These are phyloP conservation scores for Gossypium gossypioides DNA, from an alignment of 441 rosid genomes.

Conservation along the genomic window DNA sequence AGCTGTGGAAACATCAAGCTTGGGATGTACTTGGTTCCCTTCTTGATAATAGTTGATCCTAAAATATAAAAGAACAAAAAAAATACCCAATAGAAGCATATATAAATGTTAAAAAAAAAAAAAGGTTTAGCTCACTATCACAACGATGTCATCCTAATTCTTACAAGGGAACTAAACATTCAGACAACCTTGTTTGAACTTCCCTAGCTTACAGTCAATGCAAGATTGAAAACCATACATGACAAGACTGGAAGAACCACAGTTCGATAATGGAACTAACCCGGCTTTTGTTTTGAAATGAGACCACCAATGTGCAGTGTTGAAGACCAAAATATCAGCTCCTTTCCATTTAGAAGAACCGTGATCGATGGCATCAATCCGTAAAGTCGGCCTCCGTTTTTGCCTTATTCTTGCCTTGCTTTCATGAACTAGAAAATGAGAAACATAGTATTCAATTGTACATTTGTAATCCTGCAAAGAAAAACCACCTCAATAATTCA, in stretches of 20 bases:
- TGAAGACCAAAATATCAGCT: constrained; percentile 77
- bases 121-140: not conserved
- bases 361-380: constrained; percentile 71
- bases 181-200: not conserved
- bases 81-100: too few relatives aligned
- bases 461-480: constrained; percentile 65
- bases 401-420: constrained; percentile 63
- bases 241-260: not conserved
- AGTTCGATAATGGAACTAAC: constrained; percentile 31
- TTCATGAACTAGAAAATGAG: constrained; percentile 76
- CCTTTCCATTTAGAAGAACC: constrained; percentile 88
- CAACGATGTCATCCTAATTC: not conserved
- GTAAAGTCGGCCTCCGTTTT: constrained; percentile 60
- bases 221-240: not conserved
- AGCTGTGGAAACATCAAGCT: constrained; percentile 61
- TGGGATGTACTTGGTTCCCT: constrained; percentile 53
- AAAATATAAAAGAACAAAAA: too few relatives aligned
- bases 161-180: not conserved
- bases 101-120: too few relatives aligned
- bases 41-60: constrained; percentile 77
- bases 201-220: not conserved
- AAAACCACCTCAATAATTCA: constrained; percentile 12
- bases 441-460: constrained; percentile 59
- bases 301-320: constrained; percentile 97
- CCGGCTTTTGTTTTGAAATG: constrained; percentile 88